Conservation (phyloP, 306 rosid genomes). For the Malus domestica region DNA sequence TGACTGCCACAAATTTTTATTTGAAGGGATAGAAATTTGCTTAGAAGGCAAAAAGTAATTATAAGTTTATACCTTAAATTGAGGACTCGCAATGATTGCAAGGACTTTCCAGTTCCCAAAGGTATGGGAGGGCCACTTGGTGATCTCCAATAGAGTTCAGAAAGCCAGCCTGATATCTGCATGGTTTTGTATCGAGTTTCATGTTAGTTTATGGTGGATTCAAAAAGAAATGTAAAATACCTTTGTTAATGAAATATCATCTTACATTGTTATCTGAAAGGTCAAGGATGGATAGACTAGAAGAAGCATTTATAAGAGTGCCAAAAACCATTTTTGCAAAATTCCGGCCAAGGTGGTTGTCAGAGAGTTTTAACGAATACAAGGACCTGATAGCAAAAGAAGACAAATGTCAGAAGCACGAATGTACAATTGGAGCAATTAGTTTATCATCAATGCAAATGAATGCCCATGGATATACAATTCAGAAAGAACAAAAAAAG, state of each 20-base stretch:
- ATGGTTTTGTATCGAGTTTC: constrained; percentile 21
- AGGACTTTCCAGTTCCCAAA: constrained; percentile 42
- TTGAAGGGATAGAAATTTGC: constrained; percentile 4
- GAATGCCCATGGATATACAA: neutral
- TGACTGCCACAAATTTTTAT: neutral
- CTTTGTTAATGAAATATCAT: constrained; percentile 10
- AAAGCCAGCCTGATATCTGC: constrained; percentile 88
- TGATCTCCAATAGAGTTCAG: constrained; percentile 42
- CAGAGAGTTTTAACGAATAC: constrained; percentile 52
- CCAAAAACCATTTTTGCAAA: constrained; percentile 51
- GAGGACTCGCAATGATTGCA: constrained; percentile 63
- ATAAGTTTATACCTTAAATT: constrained; percentile 57
- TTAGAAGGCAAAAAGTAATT: neutral
- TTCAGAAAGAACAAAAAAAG: neutral
- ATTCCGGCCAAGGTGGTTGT: constrained; percentile 44
- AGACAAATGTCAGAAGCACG: constrained; percentile 8
- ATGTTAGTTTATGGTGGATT: constrained; percentile 12
- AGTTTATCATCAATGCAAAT: neutral
- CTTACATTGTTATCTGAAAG: constrained; percentile 82
- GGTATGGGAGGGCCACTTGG: constrained; percentile 21
- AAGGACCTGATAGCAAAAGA: constrained; percentile 51
- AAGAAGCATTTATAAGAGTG: constrained; percentile 59
- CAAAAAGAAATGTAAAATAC: constrained; percentile 8
- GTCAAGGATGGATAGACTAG: constrained; percentile 66
- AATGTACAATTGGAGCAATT: neutral